A percentile compares a stretch with the other conserved stretches of the same genome.
These are phyloP conservation scores for Solanum arcanum DNA, from an alignment of 257 asterid genomes.

Conservation along the genomic window DNA sequence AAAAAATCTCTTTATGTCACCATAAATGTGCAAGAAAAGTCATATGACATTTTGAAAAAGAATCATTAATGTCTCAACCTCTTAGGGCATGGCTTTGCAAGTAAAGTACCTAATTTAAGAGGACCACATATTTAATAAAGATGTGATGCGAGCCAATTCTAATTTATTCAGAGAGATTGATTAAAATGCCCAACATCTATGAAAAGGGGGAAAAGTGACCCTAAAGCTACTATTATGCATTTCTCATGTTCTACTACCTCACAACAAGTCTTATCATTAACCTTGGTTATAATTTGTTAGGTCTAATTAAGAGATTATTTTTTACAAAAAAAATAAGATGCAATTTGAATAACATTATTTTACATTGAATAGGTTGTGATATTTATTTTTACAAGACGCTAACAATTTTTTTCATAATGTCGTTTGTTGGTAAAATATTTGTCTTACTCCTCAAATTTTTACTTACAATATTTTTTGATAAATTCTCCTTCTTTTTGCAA, in stretches of 20 bases:
- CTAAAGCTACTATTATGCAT: not conserved
- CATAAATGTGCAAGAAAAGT: slow-evolving; percentile 4
- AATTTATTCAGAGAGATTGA: not conserved
- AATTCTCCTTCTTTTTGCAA: no score
- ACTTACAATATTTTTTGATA: not conserved
- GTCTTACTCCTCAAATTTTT: no score
- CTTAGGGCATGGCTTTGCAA: not conserved
- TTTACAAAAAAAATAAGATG: not conserved
- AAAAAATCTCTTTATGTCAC: not conserved
- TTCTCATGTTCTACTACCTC: not conserved
- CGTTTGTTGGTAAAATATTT: not conserved
- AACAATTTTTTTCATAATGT: not conserved
- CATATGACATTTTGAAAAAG: not conserved
- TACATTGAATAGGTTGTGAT: no score
- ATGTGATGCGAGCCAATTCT: not conserved
- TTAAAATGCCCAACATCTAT: not conserved
- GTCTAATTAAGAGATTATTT: no score
- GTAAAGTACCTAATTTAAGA: not conserved
- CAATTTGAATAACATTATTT: not conserved
- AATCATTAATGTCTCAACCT: not conserved
- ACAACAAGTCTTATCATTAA: not conserved
- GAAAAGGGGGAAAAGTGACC: not conserved
- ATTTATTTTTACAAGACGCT: not conserved
- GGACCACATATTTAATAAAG: not conserved
- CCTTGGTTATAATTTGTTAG: not conserved